Base-by-base conservation (phyloP, 108 stramenopile genomes). In the Asterionellopsis glacialis region DNA sequence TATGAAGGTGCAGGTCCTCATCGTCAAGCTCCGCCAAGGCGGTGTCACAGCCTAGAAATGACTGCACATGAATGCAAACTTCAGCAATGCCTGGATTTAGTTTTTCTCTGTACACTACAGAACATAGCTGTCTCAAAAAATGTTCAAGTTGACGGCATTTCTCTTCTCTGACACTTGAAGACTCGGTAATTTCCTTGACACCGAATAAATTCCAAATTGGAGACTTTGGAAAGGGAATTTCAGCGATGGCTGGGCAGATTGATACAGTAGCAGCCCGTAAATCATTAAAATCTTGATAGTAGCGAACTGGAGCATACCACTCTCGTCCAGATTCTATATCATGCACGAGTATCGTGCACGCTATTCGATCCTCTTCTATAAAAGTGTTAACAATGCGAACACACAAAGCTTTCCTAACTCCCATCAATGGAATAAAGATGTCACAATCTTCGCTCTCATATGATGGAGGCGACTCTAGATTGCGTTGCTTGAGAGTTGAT, bases 291-390 rank as follows among this genome's bases (percentile, higher is more conserved):
- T 93, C 92, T 33, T 75, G 39, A 70, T 70, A 75, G 49, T 87
- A 90, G 38, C 92, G 72, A 41, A 88, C 73, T 1, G 92, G 92
- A 18, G 92, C 92, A 66, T 86, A 93, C 87, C 87, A 93, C 56
- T 93, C 92, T 39, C 60, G 56, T 10, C 79, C 84, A 33, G 79
- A 72, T 60, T 93, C 92, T 1, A 81, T 71, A 57, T 93, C 92
- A 62, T 77, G 86, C 11, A 83, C 83, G 84, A 86, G 90, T 41
- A 93, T 90, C 14, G 88, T 86, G 51, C 83, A 93, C 19, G 88
- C 92, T 12, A 73, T 74, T 12, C 76, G 71, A 49, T 68, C 75
- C 15, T 61, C 73, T 50, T 93, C 88, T 27, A 80, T 41, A 67
- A 87, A 88, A 23, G 64, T 67, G 61, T 90, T 84, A 25, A 93